Base-by-base conservation (phyloP, 768 basidiomycete species). In the Cyathus striatus region DNA sequence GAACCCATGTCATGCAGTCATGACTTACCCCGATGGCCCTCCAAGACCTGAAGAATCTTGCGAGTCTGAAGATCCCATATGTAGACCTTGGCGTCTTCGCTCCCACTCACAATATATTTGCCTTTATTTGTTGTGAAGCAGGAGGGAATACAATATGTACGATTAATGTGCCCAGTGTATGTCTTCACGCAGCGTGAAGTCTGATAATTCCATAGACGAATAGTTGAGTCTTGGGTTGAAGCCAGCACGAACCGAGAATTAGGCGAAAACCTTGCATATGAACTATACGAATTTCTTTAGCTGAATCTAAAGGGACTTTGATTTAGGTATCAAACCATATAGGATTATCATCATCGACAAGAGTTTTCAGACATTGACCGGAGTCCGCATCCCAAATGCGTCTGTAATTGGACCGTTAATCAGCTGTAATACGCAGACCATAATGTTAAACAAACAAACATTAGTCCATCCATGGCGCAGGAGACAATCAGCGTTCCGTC, bases 341-440 rank as follows among this genome's bases (percentile, higher is more conserved):
- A 2, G 95, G 94, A 63, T 92, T 96, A 49, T 92, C 90, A 54
- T 97, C 96, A 52, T 97, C 93, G 7, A 93, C 94, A 36, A 99
- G 64, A 2, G 96, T 98, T 63, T 96, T 98, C 39, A 99, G 72
- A 63, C 96, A 99, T 64, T 99, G 96, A 2, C 95, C 96, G 3
- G 94, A 95, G 43, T 93, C 83, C 0, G 90, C 84, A 57, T 99
- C 95, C 96, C 96, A 99, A 46, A 98, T 81, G 44, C 96, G 94
- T 58, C 95, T 99, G 12, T 20, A 27, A 49, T 24, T 42, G 21
- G 39, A 53, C 30, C 17, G 17, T 27, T 30, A 37, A 38, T 34
- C 9, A 6, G 6, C 7, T 9, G 9, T 24, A 33, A 42, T 18
- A 2, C 27, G 41, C 32, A 46, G 30, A 24, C 33, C 43, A 18